phyloP scores from a whole-genome alignment of 1,284 basidiomycete genomes.

The Ceratobasidium sp. region DNA sequence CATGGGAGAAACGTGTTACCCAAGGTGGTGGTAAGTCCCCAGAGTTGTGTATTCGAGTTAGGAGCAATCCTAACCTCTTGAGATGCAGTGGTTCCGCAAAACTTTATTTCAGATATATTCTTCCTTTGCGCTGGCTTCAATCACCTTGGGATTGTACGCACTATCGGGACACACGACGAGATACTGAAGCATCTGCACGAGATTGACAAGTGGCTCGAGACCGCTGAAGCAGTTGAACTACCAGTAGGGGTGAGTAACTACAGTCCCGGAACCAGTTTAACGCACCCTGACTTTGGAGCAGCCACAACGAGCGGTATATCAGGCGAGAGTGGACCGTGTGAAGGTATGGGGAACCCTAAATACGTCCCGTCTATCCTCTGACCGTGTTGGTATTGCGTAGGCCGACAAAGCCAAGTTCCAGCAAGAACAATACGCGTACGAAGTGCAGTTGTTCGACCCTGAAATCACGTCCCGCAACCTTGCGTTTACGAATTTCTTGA shows the following conservation, averaged over 20 bases:
- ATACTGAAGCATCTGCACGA: slow-evolving; percentile 81
- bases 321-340: slow-evolving; percentile 69
- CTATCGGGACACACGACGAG: slow-evolving; percentile 79
- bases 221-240: slow-evolving; percentile 66
- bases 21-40: slow-evolving; percentile 58
- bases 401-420: slow-evolving; percentile 62
- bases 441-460: slow-evolving; percentile 89
- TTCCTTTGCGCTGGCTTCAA: slow-evolving; percentile 87
- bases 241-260: slow-evolving; percentile 70
- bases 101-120: slow-evolving; percentile 97
- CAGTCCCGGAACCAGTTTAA: not conserved
- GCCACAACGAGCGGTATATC: slow-evolving; percentile 72
- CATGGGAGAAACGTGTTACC: slow-evolving; percentile 66
- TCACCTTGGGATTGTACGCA: slow-evolving; percentile 87
- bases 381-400: slow-evolving; percentile 25
- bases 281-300: slow-evolving; percentile 59
- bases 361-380: not conserved
- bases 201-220: slow-evolving; percentile 81
- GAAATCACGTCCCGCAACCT: slow-evolving; percentile 85
- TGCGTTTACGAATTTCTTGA: slow-evolving; percentile 88
- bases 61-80: not conserved
- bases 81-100: slow-evolving; percentile 63
- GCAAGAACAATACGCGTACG: slow-evolving; percentile 80
- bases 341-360: slow-evolving; percentile 64
- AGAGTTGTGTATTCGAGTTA: not conserved